phyloP scores from a whole-genome alignment of 179 eudicot genomes.

The Silene coronaria region DNA sequence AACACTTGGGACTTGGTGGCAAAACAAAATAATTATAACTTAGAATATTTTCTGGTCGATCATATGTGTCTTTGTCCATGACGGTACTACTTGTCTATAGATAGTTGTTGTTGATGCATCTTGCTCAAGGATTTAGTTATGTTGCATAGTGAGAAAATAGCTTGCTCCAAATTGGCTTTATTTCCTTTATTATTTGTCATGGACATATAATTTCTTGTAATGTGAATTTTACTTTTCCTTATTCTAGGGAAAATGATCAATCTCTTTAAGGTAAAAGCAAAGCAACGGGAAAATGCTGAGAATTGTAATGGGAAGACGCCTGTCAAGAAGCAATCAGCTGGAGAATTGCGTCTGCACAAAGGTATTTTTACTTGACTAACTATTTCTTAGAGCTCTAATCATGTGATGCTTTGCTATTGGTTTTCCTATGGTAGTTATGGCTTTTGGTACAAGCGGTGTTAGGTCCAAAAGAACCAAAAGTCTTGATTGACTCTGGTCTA shows the following conservation, averaged over 20 bases:
- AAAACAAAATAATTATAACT: not conserved
- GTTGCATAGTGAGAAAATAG: not conserved
- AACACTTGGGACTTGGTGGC: not conserved
- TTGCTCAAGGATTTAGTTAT: not conserved
- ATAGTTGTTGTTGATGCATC: not conserved
- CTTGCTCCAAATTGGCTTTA: not conserved
- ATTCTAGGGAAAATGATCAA: slow-evolving; percentile 49
- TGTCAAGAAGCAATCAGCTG: slow-evolving; percentile 77
- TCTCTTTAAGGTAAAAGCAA: slow-evolving; percentile 81
- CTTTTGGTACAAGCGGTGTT: not conserved
- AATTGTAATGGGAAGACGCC: slow-evolving; percentile 57
- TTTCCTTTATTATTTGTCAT: not conserved
- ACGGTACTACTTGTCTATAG: not conserved
- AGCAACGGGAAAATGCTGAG: slow-evolving; percentile 68
- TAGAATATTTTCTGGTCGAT: not conserved
- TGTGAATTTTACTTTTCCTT: not conserved
- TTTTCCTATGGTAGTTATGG: not conserved
- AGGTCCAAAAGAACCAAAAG: not conserved
- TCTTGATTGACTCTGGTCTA: not conserved
- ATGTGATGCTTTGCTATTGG: not conserved
- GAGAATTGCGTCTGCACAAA: slow-evolving; percentile 83
- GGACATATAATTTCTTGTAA: not conserved
- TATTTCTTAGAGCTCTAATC: not conserved
- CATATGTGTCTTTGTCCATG: not conserved
- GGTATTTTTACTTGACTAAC: slow-evolving; percentile 30